A percentile compares a stretch with the other conserved stretches of the same genome.
phyloP scores from a whole-genome alignment of 176 grass and related monocot genomes.

The Oryza rufipogon region DNA sequence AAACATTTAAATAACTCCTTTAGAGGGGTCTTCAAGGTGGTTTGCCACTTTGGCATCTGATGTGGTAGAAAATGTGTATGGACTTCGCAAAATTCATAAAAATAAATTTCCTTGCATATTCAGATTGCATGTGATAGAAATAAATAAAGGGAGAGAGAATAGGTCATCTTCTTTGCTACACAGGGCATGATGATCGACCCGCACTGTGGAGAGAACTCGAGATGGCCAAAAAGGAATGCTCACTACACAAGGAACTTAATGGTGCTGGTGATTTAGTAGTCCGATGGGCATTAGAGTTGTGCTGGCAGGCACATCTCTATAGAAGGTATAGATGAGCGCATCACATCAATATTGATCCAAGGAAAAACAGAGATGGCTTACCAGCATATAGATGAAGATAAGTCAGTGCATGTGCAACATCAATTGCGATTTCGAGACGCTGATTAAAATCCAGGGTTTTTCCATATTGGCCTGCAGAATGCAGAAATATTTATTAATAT shows the following conservation, averaged over 20 bases:
- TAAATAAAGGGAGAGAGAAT: too few species aligned
- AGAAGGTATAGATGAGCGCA: background rate
- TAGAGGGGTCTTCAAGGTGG: too few species aligned
- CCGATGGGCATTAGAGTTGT: background rate
- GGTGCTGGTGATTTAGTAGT: background rate
- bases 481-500: conserved; percentile 33
- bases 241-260: background rate
- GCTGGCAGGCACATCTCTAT: background rate
- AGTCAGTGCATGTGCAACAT: conserved; percentile 93
- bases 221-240: too few species aligned
- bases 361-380: conserved; percentile 27
- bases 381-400: conserved; percentile 99
- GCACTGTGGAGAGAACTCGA: too few species aligned
- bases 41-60: too few species aligned
- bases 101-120: too few species aligned
- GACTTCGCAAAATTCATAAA: background rate
- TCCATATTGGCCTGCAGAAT: conserved; percentile 69
- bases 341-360: conserved; percentile 8
- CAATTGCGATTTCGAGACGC: conserved; percentile 95
- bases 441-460: conserved; percentile 93
- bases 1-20: too few species aligned
- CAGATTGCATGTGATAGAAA: too few species aligned
- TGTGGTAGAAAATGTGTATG: too few species aligned
- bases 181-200: too few species aligned
- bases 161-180: too few species aligned